Conservation (phyloP, 768 basidiomycete species). For the Atractiella rhizophila region DNA sequence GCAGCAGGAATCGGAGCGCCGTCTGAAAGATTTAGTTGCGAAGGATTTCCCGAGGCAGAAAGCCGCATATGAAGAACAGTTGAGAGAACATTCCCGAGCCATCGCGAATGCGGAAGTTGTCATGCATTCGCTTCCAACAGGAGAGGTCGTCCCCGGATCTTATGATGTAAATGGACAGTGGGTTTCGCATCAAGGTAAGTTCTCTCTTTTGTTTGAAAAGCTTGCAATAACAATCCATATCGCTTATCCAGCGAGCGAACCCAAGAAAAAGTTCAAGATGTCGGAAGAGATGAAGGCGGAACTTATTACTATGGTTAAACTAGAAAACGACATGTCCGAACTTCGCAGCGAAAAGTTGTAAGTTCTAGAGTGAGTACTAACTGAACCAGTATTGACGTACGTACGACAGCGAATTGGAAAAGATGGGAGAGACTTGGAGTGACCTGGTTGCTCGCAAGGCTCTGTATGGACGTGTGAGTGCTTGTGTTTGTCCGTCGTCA, state of each 20-base stretch:
- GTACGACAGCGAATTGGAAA: constrained; percentile 2
- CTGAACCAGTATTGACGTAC: neutral
- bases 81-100: neutral
- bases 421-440: constrained; percentile 1
- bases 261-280: constrained; percentile 48
- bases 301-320: constrained; percentile 52
- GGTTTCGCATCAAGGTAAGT: constrained; percentile 1
- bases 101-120: neutral
- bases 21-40: constrained; percentile 54
- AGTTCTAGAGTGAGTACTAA: constrained; percentile 1
- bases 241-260: constrained; percentile 18
- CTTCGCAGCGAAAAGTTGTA: constrained; percentile 23
- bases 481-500: too few relatives aligned
- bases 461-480: constrained; percentile 2
- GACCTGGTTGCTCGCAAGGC: constrained; percentile 5
- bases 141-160: neutral
- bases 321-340: constrained; percentile 61
- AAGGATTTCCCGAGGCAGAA: constrained; percentile 43
- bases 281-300: constrained; percentile 54
- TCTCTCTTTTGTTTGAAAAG: constrained; percentile 4
- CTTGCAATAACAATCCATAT: neutral
- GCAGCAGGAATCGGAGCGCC: constrained; percentile 42
- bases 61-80: constrained; percentile 19
- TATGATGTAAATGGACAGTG: neutral
- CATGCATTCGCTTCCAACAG: neutral